These are phyloP conservation scores for Wickerhamiella kurtzmanii DNA, from an alignment of 805 yeast species.

Conservation along the genomic window DNA sequence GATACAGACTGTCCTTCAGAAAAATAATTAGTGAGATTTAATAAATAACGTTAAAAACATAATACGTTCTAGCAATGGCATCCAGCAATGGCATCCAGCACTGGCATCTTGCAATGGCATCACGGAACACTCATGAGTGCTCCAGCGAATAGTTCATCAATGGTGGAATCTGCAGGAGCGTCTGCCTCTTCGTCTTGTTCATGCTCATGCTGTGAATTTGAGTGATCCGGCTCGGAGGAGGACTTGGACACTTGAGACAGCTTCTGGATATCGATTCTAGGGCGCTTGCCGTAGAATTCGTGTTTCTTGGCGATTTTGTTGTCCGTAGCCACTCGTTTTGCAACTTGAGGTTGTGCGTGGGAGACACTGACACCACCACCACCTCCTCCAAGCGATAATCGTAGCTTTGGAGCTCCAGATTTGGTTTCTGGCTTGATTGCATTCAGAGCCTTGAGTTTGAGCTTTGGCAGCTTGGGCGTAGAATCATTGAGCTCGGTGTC, in stretches of 20 bases:
- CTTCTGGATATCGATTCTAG: slow-evolving; percentile 15
- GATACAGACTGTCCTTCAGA: no score
- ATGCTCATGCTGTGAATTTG: not conserved
- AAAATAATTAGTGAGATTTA: no score
- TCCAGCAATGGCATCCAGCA: no score
- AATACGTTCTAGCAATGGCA: no score
- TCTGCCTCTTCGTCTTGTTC: not conserved
- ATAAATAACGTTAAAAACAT: no score
- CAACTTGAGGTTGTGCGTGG: no score
- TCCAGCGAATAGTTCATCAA: not conserved
- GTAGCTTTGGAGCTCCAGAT: slow-evolving; percentile 7
- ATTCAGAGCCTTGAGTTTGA: not conserved
- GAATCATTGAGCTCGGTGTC: not conserved
- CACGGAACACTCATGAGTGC: slow-evolving; percentile 4
- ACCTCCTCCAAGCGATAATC: slow-evolving; percentile 13
- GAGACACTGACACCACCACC: no score
- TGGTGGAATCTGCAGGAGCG: not conserved
- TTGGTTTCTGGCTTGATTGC: not conserved
- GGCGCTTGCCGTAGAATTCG: slow-evolving; percentile 15
- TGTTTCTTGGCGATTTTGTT: slow-evolving; percentile 7
- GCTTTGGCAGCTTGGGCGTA: not conserved
- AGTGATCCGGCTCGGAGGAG: no score
- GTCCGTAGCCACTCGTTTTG: not conserved
- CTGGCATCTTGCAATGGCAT: no score
- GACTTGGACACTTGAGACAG: slow-evolving; percentile 9